Base-by-base conservation (phyloP, 2,329 filamentous ascomycete genomes). In the Cladosporium sp. region DNA sequence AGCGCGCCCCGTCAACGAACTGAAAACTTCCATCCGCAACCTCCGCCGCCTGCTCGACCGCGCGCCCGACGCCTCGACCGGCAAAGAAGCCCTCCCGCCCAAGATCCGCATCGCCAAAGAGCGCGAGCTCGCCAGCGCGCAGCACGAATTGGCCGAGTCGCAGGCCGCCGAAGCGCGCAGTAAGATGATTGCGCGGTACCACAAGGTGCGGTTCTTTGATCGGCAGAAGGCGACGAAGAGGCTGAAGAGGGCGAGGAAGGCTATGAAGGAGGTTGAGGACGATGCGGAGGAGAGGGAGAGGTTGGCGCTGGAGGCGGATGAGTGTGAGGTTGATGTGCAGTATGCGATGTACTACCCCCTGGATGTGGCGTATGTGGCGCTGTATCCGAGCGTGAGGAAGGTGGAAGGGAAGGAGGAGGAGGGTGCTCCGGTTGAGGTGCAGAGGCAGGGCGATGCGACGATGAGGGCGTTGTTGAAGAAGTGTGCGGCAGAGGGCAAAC, bases 161-260 rank as follows among this genome's bases (percentile, higher is more conserved):
- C 81, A 86, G 67, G 83, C 84, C 66, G 87, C 88, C 72, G 88
- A 87, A 79, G 84, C 83, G 74, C 84, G 87, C 70, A 84, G 84
- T 71, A 84, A 87, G 67, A 92, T 93, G 86, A 92, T 93, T 68
- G 83, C 83, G 60, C 90, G 89, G 77, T 95, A 93, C 73, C 91
- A 94, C 76, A 93, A 92, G 86, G 87, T 94, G 60, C 84, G 92
- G 32, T 95, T 95, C 76, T 94, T 94, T 78, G 92, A 91, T 91
- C 85, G 90, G 58, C 89, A 92, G 78, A 93, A 92, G 78, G 90
- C 90, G 32, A 84, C 84, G 60, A 84, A 90, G 66, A 82, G 88
- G 51, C 81, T 87, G 62, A 93, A 90, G 77, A 86, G 88, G 73
- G 80, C 91, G 61, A 81, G 82, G 72, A 87, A 86, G 72, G 84